A percentile compares a stretch with the other conserved stretches of the same genome.
Conservation (phyloP, 1,139 yeast species). For the Meyerozyma smithsonii region DNA sequence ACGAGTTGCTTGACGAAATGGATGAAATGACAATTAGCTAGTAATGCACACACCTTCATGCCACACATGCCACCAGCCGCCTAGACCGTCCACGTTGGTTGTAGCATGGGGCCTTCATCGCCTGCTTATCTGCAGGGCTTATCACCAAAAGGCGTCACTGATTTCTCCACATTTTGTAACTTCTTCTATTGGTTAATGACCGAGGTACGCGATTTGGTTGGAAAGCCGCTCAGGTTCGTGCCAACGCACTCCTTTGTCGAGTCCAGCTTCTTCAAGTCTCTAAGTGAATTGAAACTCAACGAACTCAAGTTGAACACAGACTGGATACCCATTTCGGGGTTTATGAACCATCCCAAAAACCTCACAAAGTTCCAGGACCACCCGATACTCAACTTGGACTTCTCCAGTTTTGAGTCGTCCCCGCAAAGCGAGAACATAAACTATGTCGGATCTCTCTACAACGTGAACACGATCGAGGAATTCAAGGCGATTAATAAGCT, state of each 20-base stretch:
- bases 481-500: slow-evolving; percentile 68
- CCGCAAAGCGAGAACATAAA: not conserved
- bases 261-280: slow-evolving; percentile 75
- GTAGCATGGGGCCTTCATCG: no score
- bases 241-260: slow-evolving; percentile 73
- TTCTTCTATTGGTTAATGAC: not conserved
- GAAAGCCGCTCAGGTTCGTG: slow-evolving; percentile 33
- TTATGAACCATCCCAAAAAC: slow-evolving; percentile 25
- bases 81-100: no score
- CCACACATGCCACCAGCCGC: no score
- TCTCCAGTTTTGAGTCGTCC: slow-evolving; percentile 34
- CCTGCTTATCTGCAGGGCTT: not conserved
- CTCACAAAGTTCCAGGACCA: slow-evolving; percentile 39
- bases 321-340: slow-evolving; percentile 34
- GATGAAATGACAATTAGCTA: slow-evolving; percentile 67
- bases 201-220: not conserved
- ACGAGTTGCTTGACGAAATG: slow-evolving; percentile 83
- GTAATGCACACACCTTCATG: not conserved
- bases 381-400: slow-evolving; percentile 36
- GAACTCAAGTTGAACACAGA: slow-evolving; percentile 58
- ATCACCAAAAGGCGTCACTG: not conserved
- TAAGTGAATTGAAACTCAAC: slow-evolving; percentile 64
- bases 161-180: not conserved
- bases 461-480: slow-evolving; percentile 81
- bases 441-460: slow-evolving; percentile 30